phyloP scores from a whole-genome alignment of 1,284 basidiomycete species.

The Ceratobasidium theobromae region DNA sequence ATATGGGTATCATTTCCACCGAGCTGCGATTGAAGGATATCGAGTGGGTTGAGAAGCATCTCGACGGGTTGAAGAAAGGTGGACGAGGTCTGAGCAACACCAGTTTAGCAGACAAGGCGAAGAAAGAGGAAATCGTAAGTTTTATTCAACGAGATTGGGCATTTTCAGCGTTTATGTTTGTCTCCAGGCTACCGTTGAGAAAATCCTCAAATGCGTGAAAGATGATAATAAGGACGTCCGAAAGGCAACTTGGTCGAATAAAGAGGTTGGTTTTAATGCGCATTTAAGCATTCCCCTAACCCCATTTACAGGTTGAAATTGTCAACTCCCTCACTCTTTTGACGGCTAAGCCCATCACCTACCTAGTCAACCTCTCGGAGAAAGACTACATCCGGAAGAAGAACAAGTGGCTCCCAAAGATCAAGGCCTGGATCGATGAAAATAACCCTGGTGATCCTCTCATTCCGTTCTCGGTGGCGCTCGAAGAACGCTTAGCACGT shows the following conservation, averaged over 20 bases:
- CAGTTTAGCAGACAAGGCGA: conserved; percentile 91
- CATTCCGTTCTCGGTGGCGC: conserved; percentile 95
- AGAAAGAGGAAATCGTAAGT: conserved; percentile 92
- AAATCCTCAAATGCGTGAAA: conserved; percentile 76
- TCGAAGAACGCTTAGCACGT: conserved; percentile 85
- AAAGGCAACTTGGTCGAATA: conserved; percentile 93
- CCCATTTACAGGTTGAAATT: conserved; percentile 78
- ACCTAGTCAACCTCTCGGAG: conserved; percentile 97
- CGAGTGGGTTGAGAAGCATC: conserved; percentile 94
- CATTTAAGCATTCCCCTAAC: neutral
- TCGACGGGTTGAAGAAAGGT: conserved; percentile 77
- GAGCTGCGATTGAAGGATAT: conserved; percentile 96
- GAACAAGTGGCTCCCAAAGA: conserved; percentile 99
- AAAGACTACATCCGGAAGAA: conserved; percentile 96
- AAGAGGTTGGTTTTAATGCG: conserved; percentile 72
- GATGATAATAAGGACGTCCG: conserved; percentile 90
- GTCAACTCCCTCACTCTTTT: conserved; percentile 91
- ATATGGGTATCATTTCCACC: conserved; percentile 97
- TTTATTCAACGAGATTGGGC: neutral
- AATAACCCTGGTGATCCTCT: conserved; percentile 95
- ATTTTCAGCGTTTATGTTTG: conserved; percentile 28
- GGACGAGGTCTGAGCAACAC: conserved; percentile 71
- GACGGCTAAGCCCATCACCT: conserved; percentile 97
- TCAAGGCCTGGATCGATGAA: conserved; percentile 98
- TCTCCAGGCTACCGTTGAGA: conserved; percentile 77